phyloP scores from a whole-genome alignment of 2,329 filamentous ascomycete genomes.

The Diplocarpon rosae region DNA sequence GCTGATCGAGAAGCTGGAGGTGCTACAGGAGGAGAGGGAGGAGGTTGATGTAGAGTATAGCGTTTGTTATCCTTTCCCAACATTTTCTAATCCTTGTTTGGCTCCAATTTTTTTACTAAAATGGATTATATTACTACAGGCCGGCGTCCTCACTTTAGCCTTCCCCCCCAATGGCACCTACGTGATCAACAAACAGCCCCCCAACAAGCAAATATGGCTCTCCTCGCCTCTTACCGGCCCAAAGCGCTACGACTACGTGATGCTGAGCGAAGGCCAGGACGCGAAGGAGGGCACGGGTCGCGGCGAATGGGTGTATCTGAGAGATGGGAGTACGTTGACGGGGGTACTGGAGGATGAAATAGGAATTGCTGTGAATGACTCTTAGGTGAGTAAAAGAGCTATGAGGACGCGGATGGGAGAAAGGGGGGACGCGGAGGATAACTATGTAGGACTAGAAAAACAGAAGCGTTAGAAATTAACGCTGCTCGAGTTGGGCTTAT shows the following conservation, averaged over 20 bases:
- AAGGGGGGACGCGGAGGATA: too few species aligned
- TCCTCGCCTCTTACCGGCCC: slow-evolving; percentile 84
- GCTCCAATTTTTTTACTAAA: too few species aligned
- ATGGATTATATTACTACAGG: slow-evolving; percentile 36
- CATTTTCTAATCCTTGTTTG: not conserved
- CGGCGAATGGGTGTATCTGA: slow-evolving; percentile 78
- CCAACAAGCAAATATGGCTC: slow-evolving; percentile 96
- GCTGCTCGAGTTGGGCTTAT: too few species aligned
- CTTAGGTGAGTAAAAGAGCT: slow-evolving; percentile 1
- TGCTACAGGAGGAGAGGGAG: slow-evolving; percentile 58
- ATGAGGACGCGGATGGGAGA: too few species aligned
- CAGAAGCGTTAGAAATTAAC: too few species aligned
- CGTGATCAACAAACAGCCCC: slow-evolving; percentile 96
- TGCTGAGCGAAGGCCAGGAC: slow-evolving; percentile 59
- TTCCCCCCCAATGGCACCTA: slow-evolving; percentile 66
- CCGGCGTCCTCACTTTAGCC: slow-evolving; percentile 72
- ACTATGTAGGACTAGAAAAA: too few species aligned
- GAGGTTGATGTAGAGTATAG: slow-evolving; percentile 84
- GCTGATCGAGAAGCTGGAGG: slow-evolving; percentile 53
- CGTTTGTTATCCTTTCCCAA: slow-evolving; percentile 40
- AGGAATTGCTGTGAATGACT: slow-evolving; percentile 40
- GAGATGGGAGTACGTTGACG: slow-evolving; percentile 68
- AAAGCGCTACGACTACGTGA: slow-evolving; percentile 87
- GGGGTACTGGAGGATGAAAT: slow-evolving; percentile 68
- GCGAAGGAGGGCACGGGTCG: slow-evolving; percentile 66